phyloP scores from a whole-genome alignment of 352 stramenopile species.

The Thalassiosira exigua region DNA sequence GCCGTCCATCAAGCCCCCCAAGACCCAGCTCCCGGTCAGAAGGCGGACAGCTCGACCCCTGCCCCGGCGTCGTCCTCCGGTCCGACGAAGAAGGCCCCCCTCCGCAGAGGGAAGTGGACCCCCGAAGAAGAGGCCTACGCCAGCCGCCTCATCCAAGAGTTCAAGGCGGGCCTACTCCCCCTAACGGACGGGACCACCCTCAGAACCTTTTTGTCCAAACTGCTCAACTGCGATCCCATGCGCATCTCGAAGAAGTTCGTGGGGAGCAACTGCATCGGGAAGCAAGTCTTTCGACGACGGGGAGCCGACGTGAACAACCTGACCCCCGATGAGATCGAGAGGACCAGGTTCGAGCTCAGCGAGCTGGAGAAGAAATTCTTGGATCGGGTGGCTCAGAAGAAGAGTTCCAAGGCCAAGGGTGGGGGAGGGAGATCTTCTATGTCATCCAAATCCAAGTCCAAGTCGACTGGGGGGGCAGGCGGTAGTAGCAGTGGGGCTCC shows the following conservation, averaged over 20 bases:
- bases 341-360: constrained; percentile 80
- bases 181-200: constrained; percentile 96
- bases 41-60: not conserved
- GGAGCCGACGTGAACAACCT: constrained; percentile 86
- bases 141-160: constrained; percentile 95
- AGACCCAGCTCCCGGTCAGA: not conserved
- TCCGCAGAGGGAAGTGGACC: constrained; percentile 96
- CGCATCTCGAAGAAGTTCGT: constrained; percentile 99
- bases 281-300: constrained; percentile 88
- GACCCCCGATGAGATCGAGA: constrained; percentile 85
- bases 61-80: not conserved
- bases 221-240: constrained; percentile 99
- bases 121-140: constrained; percentile 96
- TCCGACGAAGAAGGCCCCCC: constrained; percentile 58
- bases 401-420: constrained; percentile 34
- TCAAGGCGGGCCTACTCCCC: constrained; percentile 96
- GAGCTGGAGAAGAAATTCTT: constrained; percentile 94
- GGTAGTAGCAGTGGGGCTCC: not conserved
- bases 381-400: constrained; percentile 91
- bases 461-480: not conserved
- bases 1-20: not conserved
- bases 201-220: constrained; percentile 96
- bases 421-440: not conserved
- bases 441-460: not conserved
- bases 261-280: constrained; percentile 97